These are phyloP conservation scores for Flaveria sonorensis DNA, from an alignment of 129 eudicot genomes.

Conservation along the genomic window DNA sequence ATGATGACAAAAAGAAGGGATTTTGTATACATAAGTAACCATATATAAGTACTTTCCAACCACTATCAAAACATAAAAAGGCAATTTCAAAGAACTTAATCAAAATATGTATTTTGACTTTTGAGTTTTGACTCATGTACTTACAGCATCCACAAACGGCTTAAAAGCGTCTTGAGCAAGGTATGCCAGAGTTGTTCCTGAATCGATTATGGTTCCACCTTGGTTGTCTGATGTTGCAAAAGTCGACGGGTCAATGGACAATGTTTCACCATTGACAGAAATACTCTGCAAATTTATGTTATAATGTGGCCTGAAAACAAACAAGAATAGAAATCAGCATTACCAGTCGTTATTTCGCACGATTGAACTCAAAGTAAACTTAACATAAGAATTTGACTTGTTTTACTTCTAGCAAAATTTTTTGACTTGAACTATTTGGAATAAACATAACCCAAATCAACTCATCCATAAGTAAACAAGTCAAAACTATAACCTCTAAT, in stretches of 20 bases:
- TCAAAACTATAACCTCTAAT: not conserved
- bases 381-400: no score
- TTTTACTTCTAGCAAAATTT: not conserved
- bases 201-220: constrained; percentile 95
- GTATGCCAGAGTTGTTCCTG: constrained; percentile 92
- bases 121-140: constrained; percentile 24
- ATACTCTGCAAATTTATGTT: constrained; percentile 76
- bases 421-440: no score
- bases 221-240: constrained; percentile 65
- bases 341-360: not conserved
- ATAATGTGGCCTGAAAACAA: constrained; percentile 82
- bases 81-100: not conserved
- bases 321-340: not conserved
- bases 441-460: not conserved
- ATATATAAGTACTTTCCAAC: not conserved
- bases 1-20: not conserved
- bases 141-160: constrained; percentile 73
- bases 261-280: constrained; percentile 69
- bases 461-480: no score
- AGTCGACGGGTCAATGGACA: constrained; percentile 60
- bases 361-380: not conserved
- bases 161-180: constrained; percentile 76
- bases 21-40: not conserved
- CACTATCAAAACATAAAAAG: not conserved
- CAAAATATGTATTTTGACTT: not conserved